These are phyloP conservation scores for Leucogyrophana mollusca DNA, from an alignment of 768 basidiomycete species.

Conservation along the genomic window DNA sequence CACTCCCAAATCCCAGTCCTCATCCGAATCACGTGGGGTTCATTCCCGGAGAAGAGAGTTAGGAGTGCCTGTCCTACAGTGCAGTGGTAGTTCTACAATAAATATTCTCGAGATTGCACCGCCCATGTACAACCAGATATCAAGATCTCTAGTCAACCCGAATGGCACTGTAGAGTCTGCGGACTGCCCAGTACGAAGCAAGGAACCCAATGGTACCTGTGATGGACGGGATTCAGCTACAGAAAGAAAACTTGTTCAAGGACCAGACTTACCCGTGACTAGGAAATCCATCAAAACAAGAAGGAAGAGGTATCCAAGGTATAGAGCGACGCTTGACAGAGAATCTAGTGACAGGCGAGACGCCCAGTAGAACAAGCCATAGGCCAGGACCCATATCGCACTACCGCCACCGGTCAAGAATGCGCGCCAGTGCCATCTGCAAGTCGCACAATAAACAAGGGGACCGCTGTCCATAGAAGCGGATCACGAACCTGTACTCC, in stretches of 20 bases:
- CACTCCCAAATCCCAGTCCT: too few species aligned
- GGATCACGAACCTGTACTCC: constrained; percentile 74
- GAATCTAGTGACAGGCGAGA: constrained; percentile 85
- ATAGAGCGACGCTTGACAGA: constrained; percentile 76
- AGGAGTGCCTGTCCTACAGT: too few species aligned
- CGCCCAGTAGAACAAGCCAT: constrained; percentile 87
- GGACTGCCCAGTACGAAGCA: constrained; percentile 88
- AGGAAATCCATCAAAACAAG: constrained; percentile 85
- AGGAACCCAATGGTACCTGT: constrained; percentile 89
- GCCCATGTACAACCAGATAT: constrained; percentile 5
- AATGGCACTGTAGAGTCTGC: constrained; percentile 78
- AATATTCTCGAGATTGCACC: not conserved
- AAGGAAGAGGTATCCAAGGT: constrained; percentile 87
- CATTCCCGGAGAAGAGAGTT: too few species aligned
- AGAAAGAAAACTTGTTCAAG: not conserved
- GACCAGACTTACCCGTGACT: constrained; percentile 62
- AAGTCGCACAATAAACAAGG: not conserved
- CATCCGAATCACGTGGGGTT: too few species aligned
- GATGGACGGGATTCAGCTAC: constrained; percentile 6
- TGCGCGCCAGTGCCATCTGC: constrained; percentile 94
- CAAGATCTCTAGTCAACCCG: constrained; percentile 55
- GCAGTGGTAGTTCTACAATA: too few species aligned
- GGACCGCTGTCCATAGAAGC: not conserved
- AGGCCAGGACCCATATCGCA: constrained; percentile 79
- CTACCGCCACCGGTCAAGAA: constrained; percentile 92